Base-by-base conservation (phyloP, 257 asterid species). In the Plantago ovata region DNA sequence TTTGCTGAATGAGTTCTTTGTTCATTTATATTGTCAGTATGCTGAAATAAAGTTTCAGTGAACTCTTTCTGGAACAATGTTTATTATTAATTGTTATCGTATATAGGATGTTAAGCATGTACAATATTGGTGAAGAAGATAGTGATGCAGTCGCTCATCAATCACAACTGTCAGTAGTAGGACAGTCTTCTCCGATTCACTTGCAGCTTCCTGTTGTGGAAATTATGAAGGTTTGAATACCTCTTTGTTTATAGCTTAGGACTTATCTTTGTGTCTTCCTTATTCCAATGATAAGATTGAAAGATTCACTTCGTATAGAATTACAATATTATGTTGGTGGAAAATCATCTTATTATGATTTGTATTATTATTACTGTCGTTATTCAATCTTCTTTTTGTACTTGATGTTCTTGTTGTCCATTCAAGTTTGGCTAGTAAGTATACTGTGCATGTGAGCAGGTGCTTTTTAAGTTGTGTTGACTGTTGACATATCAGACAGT, bases 71-170 rank as follows among this genome's bases (percentile, higher is more conserved):
- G 43, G 56, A 58, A 42, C 52, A 50, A 52, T 62, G 51, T 68
- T 67, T 60, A 49, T 56, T n/a, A n/a, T n/a, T n/a, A n/a, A n/a
- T n/a, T 52, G 16, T 53, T 61, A 56, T 66, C 42, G 58, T 66
- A 60, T 77, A 75, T 71, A 92, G 97, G 97, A 92, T 92, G 83
- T 84, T 88, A 69, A 79, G 83, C 77, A 84, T 80, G 94, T 92
- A 88, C 62, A 83, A 80, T 63, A 69, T 92, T 60, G 78, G 78
- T 61, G 97, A 88, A 61, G 97, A 88, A 57, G 98, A 84, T 65
- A 53, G 70, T 61, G 95, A 82, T 61, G 78, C 76, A 70, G 75
- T 74, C 53, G 67, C 49, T 42, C 89, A 86, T 60, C 79, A 80
- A 38, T 78, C 95, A 67, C 93, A 77, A 60, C 72, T 72, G 38